Conservation (phyloP, 768 basidiomycete genomes). For the Porpolomopsis calyptriformis region DNA sequence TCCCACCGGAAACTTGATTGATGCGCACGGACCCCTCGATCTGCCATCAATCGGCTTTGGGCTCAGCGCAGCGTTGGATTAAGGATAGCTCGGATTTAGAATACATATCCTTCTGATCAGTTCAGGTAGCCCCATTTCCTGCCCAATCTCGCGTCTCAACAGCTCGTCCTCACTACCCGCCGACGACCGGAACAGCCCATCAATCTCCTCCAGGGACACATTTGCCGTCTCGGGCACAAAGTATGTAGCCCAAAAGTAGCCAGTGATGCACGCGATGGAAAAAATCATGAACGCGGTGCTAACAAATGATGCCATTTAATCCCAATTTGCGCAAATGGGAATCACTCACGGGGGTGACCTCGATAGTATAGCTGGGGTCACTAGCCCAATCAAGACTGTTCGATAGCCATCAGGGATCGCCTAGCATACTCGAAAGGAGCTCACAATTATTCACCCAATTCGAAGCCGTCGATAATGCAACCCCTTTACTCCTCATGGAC, state of each 20-base stretch:
- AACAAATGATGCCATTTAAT: background rate
- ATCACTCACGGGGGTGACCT: slow-evolving; percentile 43
- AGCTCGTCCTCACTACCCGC: slow-evolving; percentile 44
- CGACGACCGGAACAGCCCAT: slow-evolving; percentile 52
- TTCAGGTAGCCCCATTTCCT: slow-evolving; percentile 40
- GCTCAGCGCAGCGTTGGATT: background rate
- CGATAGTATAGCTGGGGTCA: slow-evolving; percentile 59
- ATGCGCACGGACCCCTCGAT: slow-evolving; percentile 6
- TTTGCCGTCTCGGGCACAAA: slow-evolving; percentile 70
- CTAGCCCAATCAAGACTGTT: slow-evolving; percentile 62
- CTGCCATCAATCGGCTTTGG: background rate
- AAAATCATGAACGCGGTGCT: slow-evolving; percentile 66
- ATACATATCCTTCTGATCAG: slow-evolving; percentile 28
- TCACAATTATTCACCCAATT: slow-evolving; percentile 79
- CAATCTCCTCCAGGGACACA: slow-evolving; percentile 67
- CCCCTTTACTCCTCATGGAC: slow-evolving; percentile 71
- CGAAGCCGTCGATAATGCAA: slow-evolving; percentile 74
- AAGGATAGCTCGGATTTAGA: background rate
- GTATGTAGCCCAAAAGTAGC: slow-evolving; percentile 62
- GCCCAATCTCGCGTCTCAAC: slow-evolving; percentile 46
- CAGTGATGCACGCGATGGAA: slow-evolving; percentile 49
- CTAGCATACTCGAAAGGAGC: slow-evolving; percentile 8
- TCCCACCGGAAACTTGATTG: background rate
- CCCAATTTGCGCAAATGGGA: background rate
- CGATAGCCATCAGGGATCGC: background rate